These are phyloP conservation scores for Colletotrichum sp. DNA, from an alignment of 2,329 filamentous ascomycete genomes.

Conservation along the genomic window DNA sequence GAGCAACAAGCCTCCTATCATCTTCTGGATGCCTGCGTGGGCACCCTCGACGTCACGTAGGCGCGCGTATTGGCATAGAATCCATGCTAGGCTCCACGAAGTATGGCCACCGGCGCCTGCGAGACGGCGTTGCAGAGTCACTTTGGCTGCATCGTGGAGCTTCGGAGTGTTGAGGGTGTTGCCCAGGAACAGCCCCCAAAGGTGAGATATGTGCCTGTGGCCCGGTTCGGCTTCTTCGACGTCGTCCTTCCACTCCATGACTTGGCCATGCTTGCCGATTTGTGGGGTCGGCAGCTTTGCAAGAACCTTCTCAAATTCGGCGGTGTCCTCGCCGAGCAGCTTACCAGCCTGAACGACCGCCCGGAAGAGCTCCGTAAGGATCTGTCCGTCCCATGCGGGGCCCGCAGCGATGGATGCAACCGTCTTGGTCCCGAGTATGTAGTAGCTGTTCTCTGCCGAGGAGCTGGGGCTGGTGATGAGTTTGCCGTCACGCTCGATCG, in stretches of 20 bases:
- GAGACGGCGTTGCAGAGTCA: background rate
- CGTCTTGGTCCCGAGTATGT: background rate
- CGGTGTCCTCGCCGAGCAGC: background rate
- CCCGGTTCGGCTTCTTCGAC: background rate
- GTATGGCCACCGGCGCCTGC: background rate
- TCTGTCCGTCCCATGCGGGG: background rate
- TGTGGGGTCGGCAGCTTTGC: background rate
- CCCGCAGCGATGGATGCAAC: background rate
- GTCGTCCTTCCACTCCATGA: background rate
- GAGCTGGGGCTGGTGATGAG: background rate
- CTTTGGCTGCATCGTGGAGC: background rate
- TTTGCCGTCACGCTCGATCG: background rate
- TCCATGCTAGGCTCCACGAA: background rate
- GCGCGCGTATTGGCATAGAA: background rate
- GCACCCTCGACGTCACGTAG: background rate
- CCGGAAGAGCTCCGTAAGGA: background rate
- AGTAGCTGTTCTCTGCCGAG: background rate
- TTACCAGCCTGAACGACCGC: background rate
- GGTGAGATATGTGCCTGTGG: background rate
- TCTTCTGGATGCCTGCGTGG: background rate
- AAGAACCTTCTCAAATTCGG: background rate
- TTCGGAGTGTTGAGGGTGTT: background rate
- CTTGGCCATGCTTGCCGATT: background rate
- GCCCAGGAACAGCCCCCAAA: background rate
- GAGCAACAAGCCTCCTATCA: background rate